Percentiles rank a stretch among this genome's conserved stretches.
These are phyloP conservation scores for Mimosa pudica DNA, from an alignment of 306 rosid species.

Conservation along the genomic window DNA sequence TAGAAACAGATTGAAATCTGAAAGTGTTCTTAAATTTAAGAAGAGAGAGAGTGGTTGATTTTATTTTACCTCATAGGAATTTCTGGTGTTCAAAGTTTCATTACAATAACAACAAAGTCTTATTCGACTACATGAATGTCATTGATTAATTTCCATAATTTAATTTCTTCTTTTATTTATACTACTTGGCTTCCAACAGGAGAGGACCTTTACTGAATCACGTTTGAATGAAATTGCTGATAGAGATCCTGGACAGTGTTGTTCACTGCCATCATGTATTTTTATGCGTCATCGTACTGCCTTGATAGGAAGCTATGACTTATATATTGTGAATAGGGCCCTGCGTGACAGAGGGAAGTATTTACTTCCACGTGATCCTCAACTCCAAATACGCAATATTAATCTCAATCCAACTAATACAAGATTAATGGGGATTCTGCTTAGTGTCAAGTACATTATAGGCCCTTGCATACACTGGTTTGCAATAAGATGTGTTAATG, in stretches of 20 bases:
- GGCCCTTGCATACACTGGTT: constrained; percentile 72
- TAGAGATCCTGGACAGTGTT: constrained; percentile 37
- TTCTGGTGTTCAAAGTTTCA: not conserved
- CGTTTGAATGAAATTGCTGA: constrained; percentile 70
- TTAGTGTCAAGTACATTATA: too few species aligned
- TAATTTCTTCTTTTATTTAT: constrained; percentile 26
- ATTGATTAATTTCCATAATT: not conserved
- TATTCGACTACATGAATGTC: too few species aligned
- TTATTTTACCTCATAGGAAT: too few species aligned
- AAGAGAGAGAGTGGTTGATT: too few species aligned
- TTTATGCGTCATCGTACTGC: not conserved
- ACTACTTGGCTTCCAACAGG: constrained; percentile 46
- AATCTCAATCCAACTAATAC: too few species aligned
- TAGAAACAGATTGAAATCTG: too few species aligned
- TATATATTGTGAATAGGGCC: constrained; percentile 68
- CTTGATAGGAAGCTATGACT: constrained; percentile 76
- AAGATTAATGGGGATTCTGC: too few species aligned
- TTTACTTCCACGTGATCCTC: not conserved
- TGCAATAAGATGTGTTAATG: constrained; percentile 58
- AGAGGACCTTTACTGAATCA: constrained; percentile 58
- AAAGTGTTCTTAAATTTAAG: too few species aligned
- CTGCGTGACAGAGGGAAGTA: constrained; percentile 74
- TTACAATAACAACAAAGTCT: too few species aligned
- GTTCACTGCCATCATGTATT: constrained; percentile 33
- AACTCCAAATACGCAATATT: constrained; percentile 47